Conservation (phyloP, 305 asterid genomes). For the Salvia sclarea region DNA sequence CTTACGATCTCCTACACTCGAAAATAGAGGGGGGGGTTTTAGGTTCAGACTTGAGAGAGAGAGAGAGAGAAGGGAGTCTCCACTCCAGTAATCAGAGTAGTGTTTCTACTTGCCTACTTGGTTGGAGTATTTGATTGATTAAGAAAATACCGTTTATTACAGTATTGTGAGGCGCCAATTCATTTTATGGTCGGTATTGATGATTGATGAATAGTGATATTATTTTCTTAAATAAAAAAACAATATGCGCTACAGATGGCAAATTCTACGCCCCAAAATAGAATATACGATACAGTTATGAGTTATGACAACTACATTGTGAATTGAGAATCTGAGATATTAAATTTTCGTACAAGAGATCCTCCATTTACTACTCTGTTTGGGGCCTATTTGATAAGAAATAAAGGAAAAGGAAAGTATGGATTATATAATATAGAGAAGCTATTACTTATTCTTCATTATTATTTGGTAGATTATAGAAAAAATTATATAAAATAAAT, state of each 20-base stretch:
- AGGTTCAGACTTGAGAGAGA: neutral
- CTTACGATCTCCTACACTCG: constrained; percentile 31
- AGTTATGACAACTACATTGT: neutral
- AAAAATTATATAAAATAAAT: no score
- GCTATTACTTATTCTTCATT: no score
- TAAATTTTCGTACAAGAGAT: neutral
- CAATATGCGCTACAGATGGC: neutral
- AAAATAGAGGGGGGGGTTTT: neutral
- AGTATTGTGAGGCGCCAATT: neutral
- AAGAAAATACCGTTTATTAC: neutral
- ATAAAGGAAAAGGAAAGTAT: no score
- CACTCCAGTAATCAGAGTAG: no score
- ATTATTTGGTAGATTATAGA: no score
- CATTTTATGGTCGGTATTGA: neutral
- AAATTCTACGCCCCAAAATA: neutral
- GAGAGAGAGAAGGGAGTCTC: no score
- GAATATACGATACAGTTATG: neutral
- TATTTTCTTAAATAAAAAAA: neutral
- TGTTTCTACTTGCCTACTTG: neutral
- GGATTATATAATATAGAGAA: no score
- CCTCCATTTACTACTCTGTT: no score
- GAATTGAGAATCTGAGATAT: neutral
- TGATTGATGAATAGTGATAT: neutral
- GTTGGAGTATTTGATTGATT: neutral
- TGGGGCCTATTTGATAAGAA: no score